A percentile compares a stretch with the other conserved stretches of the same genome.
Evolutionary conservation across 1,284 basidiomycete species (phyloP).

Genomic region (Mixia osmundae): DNA sequence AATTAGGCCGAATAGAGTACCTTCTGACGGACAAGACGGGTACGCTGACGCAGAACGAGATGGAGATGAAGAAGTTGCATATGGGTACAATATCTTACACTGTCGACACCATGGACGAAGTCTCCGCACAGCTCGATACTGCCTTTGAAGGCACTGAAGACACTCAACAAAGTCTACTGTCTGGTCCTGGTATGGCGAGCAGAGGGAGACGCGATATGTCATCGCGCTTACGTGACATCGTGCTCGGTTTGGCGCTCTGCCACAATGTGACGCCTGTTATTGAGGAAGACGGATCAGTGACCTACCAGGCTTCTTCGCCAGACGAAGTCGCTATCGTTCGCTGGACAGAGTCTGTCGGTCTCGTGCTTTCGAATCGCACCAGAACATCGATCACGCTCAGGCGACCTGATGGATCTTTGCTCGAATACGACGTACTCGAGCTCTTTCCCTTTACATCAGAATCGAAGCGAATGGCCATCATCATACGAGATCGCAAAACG

Average conservation of each 20-base stretch:
- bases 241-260: slow-evolving; percentile 76
- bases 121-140: slow-evolving; percentile 58
- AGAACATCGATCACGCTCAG: slow-evolving; percentile 62
- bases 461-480: slow-evolving; percentile 95
- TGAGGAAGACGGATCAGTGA: slow-evolving; percentile 78
- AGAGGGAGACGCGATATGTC: slow-evolving; percentile 79
- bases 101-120: slow-evolving; percentile 93
- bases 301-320: slow-evolving; percentile 94
- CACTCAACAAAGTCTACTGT: not conserved
- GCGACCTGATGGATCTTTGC: slow-evolving; percentile 35
- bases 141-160: slow-evolving; percentile 35
- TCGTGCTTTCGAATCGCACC: slow-evolving; percentile 67
- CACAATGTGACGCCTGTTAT: slow-evolving; percentile 92
- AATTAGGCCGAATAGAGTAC: slow-evolving; percentile 88
- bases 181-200: slow-evolving; percentile 1
- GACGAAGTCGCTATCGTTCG: slow-evolving; percentile 98
- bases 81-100: slow-evolving; percentile 98
- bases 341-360: slow-evolving; percentile 86
- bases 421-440: slow-evolving; percentile 67
- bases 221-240: slow-evolving; percentile 76
- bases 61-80: slow-evolving; percentile 97
- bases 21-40: slow-evolving; percentile 93
- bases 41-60: slow-evolving; percentile 92
- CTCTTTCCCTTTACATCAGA: slow-evolving; percentile 95
- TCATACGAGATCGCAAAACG: slow-evolving; percentile 51